phyloP scores from a whole-genome alignment of 148 eudicot genomes.

The Pharnaceum exiguum region DNA sequence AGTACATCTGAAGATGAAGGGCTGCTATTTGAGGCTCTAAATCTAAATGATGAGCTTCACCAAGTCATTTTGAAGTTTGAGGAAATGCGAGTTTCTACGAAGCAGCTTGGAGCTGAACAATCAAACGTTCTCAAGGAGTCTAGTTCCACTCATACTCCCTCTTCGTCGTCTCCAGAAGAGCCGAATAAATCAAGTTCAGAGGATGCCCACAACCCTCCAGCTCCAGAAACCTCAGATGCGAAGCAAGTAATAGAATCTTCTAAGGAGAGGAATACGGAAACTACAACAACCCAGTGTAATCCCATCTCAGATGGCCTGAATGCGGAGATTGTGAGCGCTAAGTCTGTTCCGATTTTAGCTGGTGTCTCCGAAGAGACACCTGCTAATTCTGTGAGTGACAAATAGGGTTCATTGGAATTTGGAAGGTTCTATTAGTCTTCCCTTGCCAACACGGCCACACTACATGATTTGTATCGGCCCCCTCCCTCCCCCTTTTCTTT shows the following conservation, averaged over 20 bases:
- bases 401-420: not conserved
- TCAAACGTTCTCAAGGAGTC: constrained; percentile 15
- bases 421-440: not conserved
- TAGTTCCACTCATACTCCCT: constrained; percentile 9
- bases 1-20: constrained; percentile 77
- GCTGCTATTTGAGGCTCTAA: constrained; percentile 82
- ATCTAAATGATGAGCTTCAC: constrained; percentile 88
- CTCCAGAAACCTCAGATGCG: constrained; percentile 7
- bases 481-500: not conserved
- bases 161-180: constrained; percentile 7
- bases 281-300: constrained; percentile 14
- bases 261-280: constrained; percentile 7
- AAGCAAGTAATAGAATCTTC: constrained; percentile 12
- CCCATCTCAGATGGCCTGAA: not conserved
- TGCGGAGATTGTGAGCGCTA: no score
- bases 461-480: no score
- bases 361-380: no score
- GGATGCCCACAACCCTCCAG: no score
- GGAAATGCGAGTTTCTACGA: constrained; percentile 40
- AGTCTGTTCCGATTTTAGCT: no score
- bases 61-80: constrained; percentile 58
- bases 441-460: no score
- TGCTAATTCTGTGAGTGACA: no score
- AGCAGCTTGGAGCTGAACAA: constrained; percentile 22
- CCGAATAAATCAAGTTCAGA: no score